Evolutionary conservation across 345 rosid genomes (phyloP), one percentile per base, ranked within the genome.

Genomic region (Salix brachista): DNA sequence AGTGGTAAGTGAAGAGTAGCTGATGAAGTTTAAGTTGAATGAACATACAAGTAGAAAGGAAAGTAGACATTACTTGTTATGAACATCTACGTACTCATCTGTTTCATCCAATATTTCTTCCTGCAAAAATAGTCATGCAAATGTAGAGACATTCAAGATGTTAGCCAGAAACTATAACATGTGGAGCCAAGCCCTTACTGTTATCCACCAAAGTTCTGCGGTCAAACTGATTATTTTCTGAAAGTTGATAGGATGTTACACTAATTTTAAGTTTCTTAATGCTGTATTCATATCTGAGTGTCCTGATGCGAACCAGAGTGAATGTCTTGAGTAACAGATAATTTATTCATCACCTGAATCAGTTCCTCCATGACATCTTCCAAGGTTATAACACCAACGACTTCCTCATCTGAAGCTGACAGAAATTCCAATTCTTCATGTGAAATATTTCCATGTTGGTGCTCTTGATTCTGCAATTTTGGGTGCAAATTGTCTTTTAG

Each of bases 351-450:
- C 44, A 92, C 97, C 87, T 89, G 96, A 42, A 93, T 84, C 19
- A 91, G 89, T 86, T 92, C 97, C 78, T 94, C 97, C 83, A 94
- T 92, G 3, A 90, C 97, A 87, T 94, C 98, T 86, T 94, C 97
- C 28, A 92, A 71, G n/a, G 98, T 92, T 76, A 94, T 94, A 70
- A 94, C 88, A 44, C 97, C 98, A 18, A 88, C 21, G 41, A 90
- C 87, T 81, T 90, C 90, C 65, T 88, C 97, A 76, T 85, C 83
- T 58, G 39, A 80, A 73, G 39, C 77, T 23, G 82, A 64, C 54
- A 73, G 77, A 30, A 79, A 79, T 48, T 88, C 87, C 76, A 82
- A 67, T 36, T 83, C 83, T 62, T 82, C 83, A 4, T 17, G 62
- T 2, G 81, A 75, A 37, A 77, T 17, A 64, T 28, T 37, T 28